These are phyloP conservation scores for Nidularia sp. DNA, from an alignment of 768 basidiomycete species.

Conservation along the genomic window DNA sequence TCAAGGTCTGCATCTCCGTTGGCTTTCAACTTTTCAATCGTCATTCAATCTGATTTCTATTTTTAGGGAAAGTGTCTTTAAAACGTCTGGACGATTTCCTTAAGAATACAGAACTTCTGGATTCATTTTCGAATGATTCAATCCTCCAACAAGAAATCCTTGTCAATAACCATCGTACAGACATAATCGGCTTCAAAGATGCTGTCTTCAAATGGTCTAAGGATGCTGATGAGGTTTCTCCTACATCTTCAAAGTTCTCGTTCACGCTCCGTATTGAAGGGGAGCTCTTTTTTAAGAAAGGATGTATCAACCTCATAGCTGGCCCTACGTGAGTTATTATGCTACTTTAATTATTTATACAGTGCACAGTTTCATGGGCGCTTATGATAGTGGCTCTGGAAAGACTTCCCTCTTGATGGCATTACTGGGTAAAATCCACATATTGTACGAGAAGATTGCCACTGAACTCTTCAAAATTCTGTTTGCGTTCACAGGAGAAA, in stretches of 20 bases:
- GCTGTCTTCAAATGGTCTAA: conserved; percentile 56
- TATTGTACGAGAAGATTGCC: neutral
- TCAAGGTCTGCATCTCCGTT: conserved; percentile 5
- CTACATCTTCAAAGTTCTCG: conserved; percentile 39
- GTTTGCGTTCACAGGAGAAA: conserved; percentile 38
- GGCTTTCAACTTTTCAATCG: neutral
- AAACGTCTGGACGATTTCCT: conserved; percentile 40
- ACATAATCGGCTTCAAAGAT: conserved; percentile 46
- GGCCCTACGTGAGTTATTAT: conserved; percentile 42
- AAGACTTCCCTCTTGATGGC: conserved; percentile 66
- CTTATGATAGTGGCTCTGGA: conserved; percentile 33
- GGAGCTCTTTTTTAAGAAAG: conserved; percentile 50
- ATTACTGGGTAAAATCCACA: conserved; percentile 28
- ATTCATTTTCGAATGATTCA: conserved; percentile 33
- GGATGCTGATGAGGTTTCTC: conserved; percentile 15
- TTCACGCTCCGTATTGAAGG: conserved; percentile 51
- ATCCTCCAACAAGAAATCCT: conserved; percentile 18
- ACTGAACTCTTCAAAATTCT: neutral
- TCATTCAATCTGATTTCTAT: neutral
- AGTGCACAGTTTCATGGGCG: neutral
- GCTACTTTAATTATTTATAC: neutral
- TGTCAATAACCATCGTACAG: conserved; percentile 12
- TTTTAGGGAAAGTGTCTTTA: conserved; percentile 53
- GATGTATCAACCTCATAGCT: conserved; percentile 52
- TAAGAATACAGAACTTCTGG: conserved; percentile 38